Percentiles rank a stretch among this genome's conserved stretches.
phyloP scores from a whole-genome alignment of 805 yeast species.

The Wickerhamomyces xylosicus region DNA sequence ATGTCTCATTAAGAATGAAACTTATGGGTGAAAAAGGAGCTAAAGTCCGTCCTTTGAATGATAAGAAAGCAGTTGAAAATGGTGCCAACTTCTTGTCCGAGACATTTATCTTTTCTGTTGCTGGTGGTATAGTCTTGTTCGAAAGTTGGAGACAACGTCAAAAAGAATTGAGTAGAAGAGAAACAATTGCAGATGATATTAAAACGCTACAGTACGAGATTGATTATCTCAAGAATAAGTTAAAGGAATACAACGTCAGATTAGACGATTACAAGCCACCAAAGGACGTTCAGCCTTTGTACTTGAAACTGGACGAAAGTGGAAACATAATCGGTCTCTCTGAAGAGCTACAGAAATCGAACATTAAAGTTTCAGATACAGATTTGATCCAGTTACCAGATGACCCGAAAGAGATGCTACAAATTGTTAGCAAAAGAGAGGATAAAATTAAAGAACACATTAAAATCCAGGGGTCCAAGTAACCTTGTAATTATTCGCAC shows the following conservation, averaged over 20 bases:
- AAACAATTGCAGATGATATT: conserved; percentile 64
- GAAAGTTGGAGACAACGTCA: conserved; percentile 61
- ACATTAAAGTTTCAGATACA: too few relatives aligned
- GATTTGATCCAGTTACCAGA: not conserved
- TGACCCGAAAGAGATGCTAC: not conserved
- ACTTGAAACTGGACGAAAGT: conserved; percentile 26
- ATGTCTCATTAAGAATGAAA: conserved; percentile 48
- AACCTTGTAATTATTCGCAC: too few relatives aligned
- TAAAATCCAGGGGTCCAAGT: too few relatives aligned
- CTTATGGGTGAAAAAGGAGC: conserved; percentile 26
- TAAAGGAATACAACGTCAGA: conserved; percentile 29
- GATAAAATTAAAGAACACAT: not conserved
- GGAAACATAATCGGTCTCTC: conserved; percentile 11
- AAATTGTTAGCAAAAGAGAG: not conserved
- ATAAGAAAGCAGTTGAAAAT: conserved; percentile 68
- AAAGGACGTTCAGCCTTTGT: conserved; percentile 32
- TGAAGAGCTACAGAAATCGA: not conserved
- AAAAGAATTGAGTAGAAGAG: conserved; percentile 53
- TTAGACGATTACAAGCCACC: conserved; percentile 43
- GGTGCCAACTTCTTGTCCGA: conserved; percentile 79
- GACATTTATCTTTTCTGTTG: conserved; percentile 67
- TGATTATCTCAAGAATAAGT: conserved; percentile 39
- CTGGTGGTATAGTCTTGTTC: conserved; percentile 63
- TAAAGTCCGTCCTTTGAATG: conserved; percentile 69
- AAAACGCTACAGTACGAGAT: conserved; percentile 61